A percentile compares a stretch with the other conserved stretches of the same genome.
phyloP scores from a whole-genome alignment of 345 rosid genomes.

The Geranium rotundifolium region DNA sequence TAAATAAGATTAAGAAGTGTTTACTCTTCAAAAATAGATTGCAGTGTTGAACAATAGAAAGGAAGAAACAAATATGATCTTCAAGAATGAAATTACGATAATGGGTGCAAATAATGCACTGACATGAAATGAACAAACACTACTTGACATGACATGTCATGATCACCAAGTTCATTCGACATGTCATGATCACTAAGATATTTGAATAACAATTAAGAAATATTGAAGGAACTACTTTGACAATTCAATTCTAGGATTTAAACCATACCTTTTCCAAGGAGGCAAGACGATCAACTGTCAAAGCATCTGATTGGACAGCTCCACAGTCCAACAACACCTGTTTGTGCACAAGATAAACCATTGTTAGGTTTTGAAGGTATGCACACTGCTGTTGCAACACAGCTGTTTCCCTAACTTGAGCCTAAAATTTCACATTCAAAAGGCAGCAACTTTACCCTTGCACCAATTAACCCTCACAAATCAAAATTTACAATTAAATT shows the following conservation, averaged over 20 bases:
- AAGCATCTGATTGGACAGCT: conserved; percentile 96
- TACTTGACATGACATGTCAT: neutral
- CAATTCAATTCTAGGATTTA: neutral
- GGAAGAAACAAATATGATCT: neutral
- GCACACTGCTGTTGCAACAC: neutral
- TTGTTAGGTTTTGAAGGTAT: neutral
- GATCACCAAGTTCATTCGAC: too few species aligned
- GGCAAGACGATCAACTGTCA: conserved; percentile 97
- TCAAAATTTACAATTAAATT: neutral
- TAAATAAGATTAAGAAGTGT: too few species aligned
- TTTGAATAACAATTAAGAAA: neutral
- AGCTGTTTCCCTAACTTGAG: too few species aligned
- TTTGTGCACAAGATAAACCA: neutral
- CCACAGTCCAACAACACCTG: conserved; percentile 93
- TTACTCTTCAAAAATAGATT: too few species aligned
- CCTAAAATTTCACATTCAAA: too few species aligned
- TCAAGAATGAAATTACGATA: neutral
- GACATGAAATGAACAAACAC: neutral
- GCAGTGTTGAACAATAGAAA: neutral
- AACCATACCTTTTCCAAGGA: conserved; percentile 72
- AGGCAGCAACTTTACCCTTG: too few species aligned
- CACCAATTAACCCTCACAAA: too few species aligned
- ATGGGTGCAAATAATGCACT: neutral
- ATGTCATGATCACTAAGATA: neutral
- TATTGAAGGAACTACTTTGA: neutral